Evolutionary conservation across 805 yeast species (phyloP).

Genomic region (Metschnikowia corniflorae): DNA sequence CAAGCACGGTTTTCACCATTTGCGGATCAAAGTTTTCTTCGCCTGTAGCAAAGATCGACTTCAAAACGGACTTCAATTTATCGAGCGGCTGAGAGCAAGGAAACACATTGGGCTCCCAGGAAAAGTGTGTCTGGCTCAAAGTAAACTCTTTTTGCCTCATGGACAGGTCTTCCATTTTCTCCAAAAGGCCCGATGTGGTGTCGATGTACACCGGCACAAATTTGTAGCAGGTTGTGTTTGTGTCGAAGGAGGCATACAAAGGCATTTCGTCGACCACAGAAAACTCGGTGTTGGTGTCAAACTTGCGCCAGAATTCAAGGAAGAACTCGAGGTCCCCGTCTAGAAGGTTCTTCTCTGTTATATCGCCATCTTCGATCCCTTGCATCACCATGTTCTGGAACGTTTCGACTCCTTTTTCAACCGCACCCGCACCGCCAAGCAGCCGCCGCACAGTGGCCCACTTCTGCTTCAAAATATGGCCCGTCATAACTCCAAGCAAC

Average conservation of each 20-base stretch:
- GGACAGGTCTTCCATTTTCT: slow-evolving; percentile 53
- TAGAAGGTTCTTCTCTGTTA: slow-evolving; percentile 48
- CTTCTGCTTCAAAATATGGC: slow-evolving; percentile 50
- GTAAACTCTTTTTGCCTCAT: slow-evolving; percentile 68
- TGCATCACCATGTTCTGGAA: slow-evolving; percentile 66
- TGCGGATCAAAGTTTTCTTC: slow-evolving; percentile 44
- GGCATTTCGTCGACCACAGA: slow-evolving; percentile 31
- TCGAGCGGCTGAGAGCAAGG: slow-evolving; percentile 20
- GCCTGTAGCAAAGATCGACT: slow-evolving; percentile 58
- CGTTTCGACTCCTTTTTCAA: slow-evolving; percentile 53
- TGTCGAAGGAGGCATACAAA: slow-evolving; percentile 40
- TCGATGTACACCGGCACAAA: slow-evolving; percentile 25
- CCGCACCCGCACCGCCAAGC: slow-evolving; percentile 47
- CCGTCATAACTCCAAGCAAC: slow-evolving; percentile 40
- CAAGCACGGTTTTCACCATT: slow-evolving; percentile 46
- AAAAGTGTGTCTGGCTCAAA: slow-evolving; percentile 45
- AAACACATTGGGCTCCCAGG: slow-evolving; percentile 23
- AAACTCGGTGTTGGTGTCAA: slow-evolving; percentile 36
- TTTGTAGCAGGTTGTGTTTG: slow-evolving; percentile 46
- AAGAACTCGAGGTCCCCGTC: slow-evolving; percentile 49
- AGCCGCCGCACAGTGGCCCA: slow-evolving; percentile 68
- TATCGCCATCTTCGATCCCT: slow-evolving; percentile 54
- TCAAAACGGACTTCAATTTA: slow-evolving; percentile 40
- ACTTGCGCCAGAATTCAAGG: slow-evolving; percentile 62
- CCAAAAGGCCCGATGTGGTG: slow-evolving; percentile 22